Conservation (phyloP, 169 alveolate genomes). For the Miamiensis avidus region DNA sequence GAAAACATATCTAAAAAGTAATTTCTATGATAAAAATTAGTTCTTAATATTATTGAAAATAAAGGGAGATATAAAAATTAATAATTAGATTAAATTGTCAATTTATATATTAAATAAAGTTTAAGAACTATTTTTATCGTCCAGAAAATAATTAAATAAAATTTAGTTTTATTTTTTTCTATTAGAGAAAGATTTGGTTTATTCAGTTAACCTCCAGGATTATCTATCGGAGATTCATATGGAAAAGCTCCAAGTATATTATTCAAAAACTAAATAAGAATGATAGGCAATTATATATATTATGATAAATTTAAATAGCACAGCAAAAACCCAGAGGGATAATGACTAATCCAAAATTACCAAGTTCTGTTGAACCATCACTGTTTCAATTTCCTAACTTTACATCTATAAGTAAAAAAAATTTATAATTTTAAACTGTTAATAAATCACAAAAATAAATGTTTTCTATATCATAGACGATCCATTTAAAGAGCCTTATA, state of each 20-base stretch:
- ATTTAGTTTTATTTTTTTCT: not conserved
- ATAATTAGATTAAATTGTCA: too few species aligned
- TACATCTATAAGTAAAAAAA: not conserved
- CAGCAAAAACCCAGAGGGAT: constrained; percentile 6
- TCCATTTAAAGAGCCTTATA: constrained; percentile 47
- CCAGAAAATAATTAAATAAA: too few species aligned
- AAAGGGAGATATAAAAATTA: too few species aligned
- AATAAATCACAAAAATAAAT: not conserved
- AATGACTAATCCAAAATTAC: constrained; percentile 11
- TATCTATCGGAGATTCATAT: not conserved
- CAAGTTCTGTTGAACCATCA: constrained; percentile 18
- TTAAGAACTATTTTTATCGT: not conserved
- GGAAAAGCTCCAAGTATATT: not conserved
- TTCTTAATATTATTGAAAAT: too few species aligned
- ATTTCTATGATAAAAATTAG: too few species aligned
- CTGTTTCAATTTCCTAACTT: constrained; percentile 12
- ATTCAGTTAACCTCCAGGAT: not conserved
- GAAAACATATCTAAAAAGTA: not conserved
- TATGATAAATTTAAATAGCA: not conserved
- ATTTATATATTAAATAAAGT: too few species aligned
- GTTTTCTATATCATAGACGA: constrained; percentile 11
- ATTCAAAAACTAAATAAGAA: not conserved
- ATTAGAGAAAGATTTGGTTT: not conserved
- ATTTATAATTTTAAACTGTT: not conserved
- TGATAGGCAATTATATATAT: not conserved